These are phyloP conservation scores for Naganishia liquefaciens DNA, from an alignment of 1,284 basidiomycete species.

Conservation along the genomic window DNA sequence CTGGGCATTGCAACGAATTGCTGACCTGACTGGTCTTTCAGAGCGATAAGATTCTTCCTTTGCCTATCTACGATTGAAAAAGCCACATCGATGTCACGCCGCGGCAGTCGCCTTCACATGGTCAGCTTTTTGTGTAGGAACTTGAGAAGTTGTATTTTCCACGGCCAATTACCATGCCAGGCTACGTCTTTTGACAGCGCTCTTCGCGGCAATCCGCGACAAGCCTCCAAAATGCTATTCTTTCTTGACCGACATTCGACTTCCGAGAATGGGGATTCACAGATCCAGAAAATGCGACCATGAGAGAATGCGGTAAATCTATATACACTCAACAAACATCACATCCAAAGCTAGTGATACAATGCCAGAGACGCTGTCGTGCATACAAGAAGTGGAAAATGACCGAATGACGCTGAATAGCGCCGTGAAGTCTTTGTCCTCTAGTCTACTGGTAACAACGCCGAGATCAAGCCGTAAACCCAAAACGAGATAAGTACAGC, in stretches of 20 bases:
- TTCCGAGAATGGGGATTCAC: too few species aligned
- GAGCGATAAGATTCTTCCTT: slow-evolving; percentile 65
- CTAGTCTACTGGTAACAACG: not conserved
- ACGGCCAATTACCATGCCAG: too few species aligned
- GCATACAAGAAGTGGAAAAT: not conserved
- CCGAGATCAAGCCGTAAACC: slow-evolving; percentile 13
- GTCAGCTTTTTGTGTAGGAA: too few species aligned
- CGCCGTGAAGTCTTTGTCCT: not conserved
- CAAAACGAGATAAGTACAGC: slow-evolving; percentile 17
- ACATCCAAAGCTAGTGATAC: slow-evolving; percentile 13
- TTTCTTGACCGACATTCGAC: too few species aligned
- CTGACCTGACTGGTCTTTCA: slow-evolving; percentile 32
- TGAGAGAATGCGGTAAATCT: not conserved
- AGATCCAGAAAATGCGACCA: too few species aligned
- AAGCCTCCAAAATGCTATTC: too few species aligned
- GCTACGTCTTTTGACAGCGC: too few species aligned
- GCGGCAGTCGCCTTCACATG: too few species aligned
- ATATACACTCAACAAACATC: not conserved
- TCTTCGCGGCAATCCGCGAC: too few species aligned
- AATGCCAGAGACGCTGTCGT: not conserved
- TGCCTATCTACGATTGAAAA: slow-evolving; percentile 52
- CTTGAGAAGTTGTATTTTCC: too few species aligned
- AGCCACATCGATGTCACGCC: not conserved
- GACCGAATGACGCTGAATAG: not conserved
- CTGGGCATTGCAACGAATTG: not conserved